Evolutionary conservation across 768 basidiomycete genomes (phyloP).

Genomic region (Pulveroboletus sp.): DNA sequence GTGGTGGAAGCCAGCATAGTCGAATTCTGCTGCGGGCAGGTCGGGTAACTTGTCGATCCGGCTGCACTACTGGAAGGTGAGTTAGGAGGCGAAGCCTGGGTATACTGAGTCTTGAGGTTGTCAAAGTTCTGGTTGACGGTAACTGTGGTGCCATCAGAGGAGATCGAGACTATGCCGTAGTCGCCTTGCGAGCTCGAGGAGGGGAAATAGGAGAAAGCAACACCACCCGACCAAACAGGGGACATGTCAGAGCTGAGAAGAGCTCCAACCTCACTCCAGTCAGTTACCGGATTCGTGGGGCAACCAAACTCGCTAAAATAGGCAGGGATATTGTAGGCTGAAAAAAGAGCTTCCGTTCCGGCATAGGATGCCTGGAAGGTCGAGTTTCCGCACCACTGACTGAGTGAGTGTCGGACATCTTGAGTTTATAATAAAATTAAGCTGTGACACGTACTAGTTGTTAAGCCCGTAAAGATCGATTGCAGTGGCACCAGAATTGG

Average conservation of each 20-base stretch:
- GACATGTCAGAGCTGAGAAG: constrained; percentile 72
- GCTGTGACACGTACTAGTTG: constrained; percentile 57
- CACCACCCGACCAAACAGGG: constrained; percentile 79
- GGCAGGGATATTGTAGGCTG: constrained; percentile 68
- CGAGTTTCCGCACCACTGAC: constrained; percentile 78
- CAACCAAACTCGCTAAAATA: constrained; percentile 92
- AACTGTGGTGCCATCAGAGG: constrained; percentile 59
- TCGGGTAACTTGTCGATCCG: constrained; percentile 42
- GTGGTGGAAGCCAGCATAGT: constrained; percentile 60
- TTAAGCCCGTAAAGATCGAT: constrained; percentile 89
- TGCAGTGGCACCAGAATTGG: constrained; percentile 51
- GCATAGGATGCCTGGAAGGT: constrained; percentile 56
- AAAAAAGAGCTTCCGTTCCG: constrained; percentile 48
- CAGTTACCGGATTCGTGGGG: constrained; percentile 54
- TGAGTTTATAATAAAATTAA: not conserved
- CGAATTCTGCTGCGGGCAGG: constrained; percentile 62
- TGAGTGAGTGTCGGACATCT: constrained; percentile 28
- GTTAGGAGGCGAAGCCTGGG: constrained; percentile 51
- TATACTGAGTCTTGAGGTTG: constrained; percentile 60
- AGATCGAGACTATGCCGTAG: constrained; percentile 84
- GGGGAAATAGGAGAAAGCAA: constrained; percentile 90
- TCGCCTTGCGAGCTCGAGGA: constrained; percentile 64
- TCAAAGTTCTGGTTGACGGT: constrained; percentile 65
- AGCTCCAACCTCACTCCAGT: constrained; percentile 73
- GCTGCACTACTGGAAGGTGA: constrained; percentile 56